Percentiles rank a stretch among this genome's conserved stretches.
These are phyloP conservation scores for Lophium mytilinum DNA, from an alignment of 495 filamentous ascomycete species.

Conservation along the genomic window DNA sequence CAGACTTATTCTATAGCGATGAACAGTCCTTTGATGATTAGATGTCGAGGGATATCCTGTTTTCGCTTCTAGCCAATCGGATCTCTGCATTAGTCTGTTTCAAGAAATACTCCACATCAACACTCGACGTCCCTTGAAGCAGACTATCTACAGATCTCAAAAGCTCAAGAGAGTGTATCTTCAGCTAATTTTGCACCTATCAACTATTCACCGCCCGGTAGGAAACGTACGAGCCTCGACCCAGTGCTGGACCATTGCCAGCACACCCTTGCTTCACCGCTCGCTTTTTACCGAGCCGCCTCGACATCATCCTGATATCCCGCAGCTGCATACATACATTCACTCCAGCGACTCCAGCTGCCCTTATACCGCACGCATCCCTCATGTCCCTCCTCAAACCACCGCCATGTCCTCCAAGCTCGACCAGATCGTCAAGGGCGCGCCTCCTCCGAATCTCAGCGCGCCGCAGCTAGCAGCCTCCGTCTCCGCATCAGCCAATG, in stretches of 20 bases:
- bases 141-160: no score
- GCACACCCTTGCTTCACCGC: neutral
- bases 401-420: slow-evolving; percentile 32
- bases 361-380: neutral
- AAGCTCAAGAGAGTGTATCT: no score
- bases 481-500: slow-evolving; percentile 31
- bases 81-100: no score
- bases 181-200: no score
- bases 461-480: slow-evolving; percentile 32
- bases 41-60: no score
- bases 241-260: neutral
- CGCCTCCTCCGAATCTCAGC: slow-evolving; percentile 29
- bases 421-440: slow-evolving; percentile 64
- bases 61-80: no score
- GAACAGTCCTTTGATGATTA: no score
- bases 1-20: no score
- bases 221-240: neutral
- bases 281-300: neutral
- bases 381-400: neutral
- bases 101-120: no score
- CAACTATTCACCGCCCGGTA: no score
- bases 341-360: no score
- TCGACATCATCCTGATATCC: neutral
- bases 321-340: neutral
- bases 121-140: no score